Base-by-base conservation (phyloP, 1,284 basidiomycete genomes). In the Blastosporella zonata region DNA sequence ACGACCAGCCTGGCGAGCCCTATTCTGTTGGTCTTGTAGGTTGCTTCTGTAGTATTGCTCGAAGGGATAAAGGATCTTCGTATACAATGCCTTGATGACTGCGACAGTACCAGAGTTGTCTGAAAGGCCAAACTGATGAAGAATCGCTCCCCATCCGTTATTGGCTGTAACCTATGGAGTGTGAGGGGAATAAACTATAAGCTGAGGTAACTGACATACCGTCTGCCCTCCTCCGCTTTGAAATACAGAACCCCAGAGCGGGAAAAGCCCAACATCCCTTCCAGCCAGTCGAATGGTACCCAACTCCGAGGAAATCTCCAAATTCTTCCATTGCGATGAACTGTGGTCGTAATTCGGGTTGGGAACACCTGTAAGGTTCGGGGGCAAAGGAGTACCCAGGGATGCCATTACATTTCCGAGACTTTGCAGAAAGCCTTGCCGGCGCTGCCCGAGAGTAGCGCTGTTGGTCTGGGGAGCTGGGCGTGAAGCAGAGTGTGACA, bases 231-330 rank as follows among this genome's bases (percentile, higher is more conserved):
- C 86, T 31, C 87, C 86, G 29, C 67, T 59, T 52, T 77, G 70
- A 48, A 69, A 67, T 33, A 86, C 81, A 34, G 78, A 50, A 9
- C 69, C 71, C 81, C 82, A 90, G 6, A 90, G 67, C 56, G 73
- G 83, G 66, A 88, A 86, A 34, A 93, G 64, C 57, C 86, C 85
- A 43, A 93, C 73, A 61, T 93, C 90, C 65, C 82, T 89, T 17
- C 88, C 89, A 2, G 83, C 81, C 37, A 93, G 61, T 50, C 80
- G 78, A 59, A 90, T 71, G 33, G 73, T 66, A 37, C 87, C 87
- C 13, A 73, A 55, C 52, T 87, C 86, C 22, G 71, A 60, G 6
- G 76, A 76, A 34, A 74, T 69, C 52, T 89, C 86, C 50, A 90
- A 65, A 41, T 68, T 65, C 58, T 79, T 78, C 82, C 83, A 90